Base-by-base conservation (phyloP, 2,329 filamentous ascomycete species). In the Trichocomaceae sp. region DNA sequence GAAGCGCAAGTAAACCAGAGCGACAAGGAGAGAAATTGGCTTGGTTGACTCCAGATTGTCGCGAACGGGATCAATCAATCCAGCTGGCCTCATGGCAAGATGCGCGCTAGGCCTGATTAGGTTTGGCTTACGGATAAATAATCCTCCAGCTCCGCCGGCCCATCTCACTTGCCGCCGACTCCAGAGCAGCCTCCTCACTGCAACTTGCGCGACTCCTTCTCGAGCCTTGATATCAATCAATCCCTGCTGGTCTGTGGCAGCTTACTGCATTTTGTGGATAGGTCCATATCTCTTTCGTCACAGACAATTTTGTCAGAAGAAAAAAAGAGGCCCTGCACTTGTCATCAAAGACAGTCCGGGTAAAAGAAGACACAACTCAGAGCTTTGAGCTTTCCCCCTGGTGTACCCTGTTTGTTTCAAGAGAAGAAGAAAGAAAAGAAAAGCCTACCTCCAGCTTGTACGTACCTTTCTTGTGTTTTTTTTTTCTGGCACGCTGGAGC, bases 381-480 rank as follows among this genome's bases (percentile, higher is more conserved):
- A 51, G 47, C 42, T 53, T 56, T 52, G n/a, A n/a, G n/a, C n/a
- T n/a, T n/a, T n/a, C n/a, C 49, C 51, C 44, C 39, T 54, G 51
- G 47, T 35, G 51, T 37, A 35, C 39, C 26, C 33, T 57, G 33
- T 57, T 57, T 54, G 41, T 53, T 50, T 50, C 29, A 13, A 47
- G 41, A 44, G 44, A 42, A 45, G n/a, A n/a, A n/a, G n/a, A 46
- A 47, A 35, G 23, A 29, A 12, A 53, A 53, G 42, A 35, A 39
- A 47, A 47, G 19, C 45, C 56, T 51, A 50, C 39, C 57, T 53
- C 57, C 63, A 65, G 63, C 70, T 70, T 72, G 69, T 72, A 72
- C 69, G 69, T 72, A 72, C 70, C 50, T 59, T 67, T 62, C 60
- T 58, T 66, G 60, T 64, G 60, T 62, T 64, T 59, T 54, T 60